These are phyloP conservation scores for Solanum clarkiae DNA, from an alignment of 257 asterid species.

Conservation along the genomic window DNA sequence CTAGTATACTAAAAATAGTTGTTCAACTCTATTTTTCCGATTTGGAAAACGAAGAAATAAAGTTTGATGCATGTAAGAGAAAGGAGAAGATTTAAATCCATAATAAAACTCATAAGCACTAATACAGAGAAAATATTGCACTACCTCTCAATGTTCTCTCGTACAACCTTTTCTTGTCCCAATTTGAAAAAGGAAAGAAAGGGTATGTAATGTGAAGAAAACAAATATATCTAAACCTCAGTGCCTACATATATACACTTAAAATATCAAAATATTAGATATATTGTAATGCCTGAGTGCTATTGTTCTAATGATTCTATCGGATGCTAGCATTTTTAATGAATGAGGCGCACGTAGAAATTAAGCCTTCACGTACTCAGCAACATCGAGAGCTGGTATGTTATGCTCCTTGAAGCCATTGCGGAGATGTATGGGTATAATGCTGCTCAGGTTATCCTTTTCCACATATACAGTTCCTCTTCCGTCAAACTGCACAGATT, in stretches of 20 bases:
- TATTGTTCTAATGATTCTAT: not conserved
- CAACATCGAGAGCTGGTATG: not conserved
- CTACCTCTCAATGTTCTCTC: not conserved
- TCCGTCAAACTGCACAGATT: not conserved
- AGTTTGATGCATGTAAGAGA: not conserved
- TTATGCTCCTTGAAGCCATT: not conserved
- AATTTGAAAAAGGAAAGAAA: not conserved
- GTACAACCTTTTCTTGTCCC: not conserved
- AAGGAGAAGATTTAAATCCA: not conserved
- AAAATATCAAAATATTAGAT: not conserved
- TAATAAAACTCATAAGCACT: not conserved
- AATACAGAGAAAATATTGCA: not conserved
- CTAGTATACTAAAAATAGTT: no score
- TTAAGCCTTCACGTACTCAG: not conserved
- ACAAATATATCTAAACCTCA: not conserved
- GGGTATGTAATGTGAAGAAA: not conserved
- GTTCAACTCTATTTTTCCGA: no score
- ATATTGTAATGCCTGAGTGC: not conserved
- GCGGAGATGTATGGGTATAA: not conserved
- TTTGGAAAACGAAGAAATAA: not conserved
- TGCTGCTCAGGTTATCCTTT: not conserved
- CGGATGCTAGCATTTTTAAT: not conserved
- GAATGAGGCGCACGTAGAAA: not conserved
- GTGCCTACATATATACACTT: not conserved
- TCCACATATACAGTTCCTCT: not conserved